These are phyloP conservation scores for Microstegium vimineum DNA, from an alignment of 176 grass and related monocot species.

Conservation along the genomic window DNA sequence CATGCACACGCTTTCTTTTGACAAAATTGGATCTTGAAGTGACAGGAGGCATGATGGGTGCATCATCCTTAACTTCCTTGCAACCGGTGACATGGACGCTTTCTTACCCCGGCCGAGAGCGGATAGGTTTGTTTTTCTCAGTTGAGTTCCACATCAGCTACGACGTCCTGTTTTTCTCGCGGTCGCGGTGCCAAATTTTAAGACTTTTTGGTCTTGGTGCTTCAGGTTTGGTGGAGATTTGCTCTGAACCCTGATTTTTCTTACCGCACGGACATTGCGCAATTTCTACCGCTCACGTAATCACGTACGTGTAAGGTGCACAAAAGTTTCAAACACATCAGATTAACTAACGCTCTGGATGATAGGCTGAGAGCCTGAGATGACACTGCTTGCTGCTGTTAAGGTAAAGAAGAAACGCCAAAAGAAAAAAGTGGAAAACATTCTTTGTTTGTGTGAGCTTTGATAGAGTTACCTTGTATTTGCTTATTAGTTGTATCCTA, in stretches of 20 bases:
- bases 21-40: slow-evolving; percentile 33
- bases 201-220: neutral
- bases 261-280: neutral
- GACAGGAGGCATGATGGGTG: slow-evolving; percentile 17
- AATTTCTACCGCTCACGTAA: neutral
- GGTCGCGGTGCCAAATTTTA: slow-evolving; percentile 17
- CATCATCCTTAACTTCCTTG: neutral
- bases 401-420: too few species aligned
- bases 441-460: too few species aligned
- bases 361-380: too few species aligned
- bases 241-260: slow-evolving; percentile 8
- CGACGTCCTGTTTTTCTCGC: neutral
- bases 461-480: too few species aligned
- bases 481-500: too few species aligned
- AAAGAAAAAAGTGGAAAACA: too few species aligned
- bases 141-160: slow-evolving; percentile 1
- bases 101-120: neutral
- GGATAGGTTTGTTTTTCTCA: neutral
- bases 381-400: too few species aligned
- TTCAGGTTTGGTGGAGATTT: neutral
- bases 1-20: slow-evolving; percentile 19
- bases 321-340: neutral
- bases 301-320: too few species aligned
- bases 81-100: neutral
- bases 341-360: too few species aligned